These are phyloP conservation scores for Mycocentrospora acerina DNA, from an alignment of 2,329 filamentous ascomycete genomes.

Conservation along the genomic window DNA sequence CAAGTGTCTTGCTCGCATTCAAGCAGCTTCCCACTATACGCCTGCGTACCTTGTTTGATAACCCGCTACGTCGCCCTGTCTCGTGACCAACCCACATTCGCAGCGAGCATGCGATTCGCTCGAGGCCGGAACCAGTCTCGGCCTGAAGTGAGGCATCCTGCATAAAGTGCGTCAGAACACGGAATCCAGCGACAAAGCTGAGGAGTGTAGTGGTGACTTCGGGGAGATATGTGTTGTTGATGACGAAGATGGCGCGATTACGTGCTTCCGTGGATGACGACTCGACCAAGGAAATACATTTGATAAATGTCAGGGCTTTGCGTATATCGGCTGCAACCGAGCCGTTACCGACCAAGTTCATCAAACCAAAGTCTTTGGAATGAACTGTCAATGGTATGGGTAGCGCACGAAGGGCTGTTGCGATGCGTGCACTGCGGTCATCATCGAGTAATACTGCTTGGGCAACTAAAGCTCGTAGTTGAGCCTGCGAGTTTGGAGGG, in stretches of 20 bases:
- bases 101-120: conserved; percentile 47
- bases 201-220: conserved; percentile 47
- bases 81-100: conserved; percentile 51
- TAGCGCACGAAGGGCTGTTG: conserved; percentile 55
- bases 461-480: conserved; percentile 59
- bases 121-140: conserved; percentile 43
- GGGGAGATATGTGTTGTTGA: conserved; percentile 45
- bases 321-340: conserved; percentile 60
- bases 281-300: conserved; percentile 56
- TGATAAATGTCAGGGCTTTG: conserved; percentile 60
- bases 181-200: conserved; percentile 49
- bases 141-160: conserved; percentile 33
- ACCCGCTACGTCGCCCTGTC: conserved; percentile 43
- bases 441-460: conserved; percentile 60
- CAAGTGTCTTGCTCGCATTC: conserved; percentile 46
- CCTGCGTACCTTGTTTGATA: conserved; percentile 41
- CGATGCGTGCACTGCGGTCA: conserved; percentile 54
- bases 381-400: conserved; percentile 43
- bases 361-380: conserved; percentile 40
- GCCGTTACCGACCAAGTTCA: conserved; percentile 55
- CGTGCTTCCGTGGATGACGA: conserved; percentile 39
- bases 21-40: conserved; percentile 46
- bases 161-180: conserved; percentile 43
- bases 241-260: conserved; percentile 39
- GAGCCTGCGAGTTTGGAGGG: conserved; percentile 74